Percentiles rank a stretch among this genome's conserved stretches.
phyloP scores from a whole-genome alignment of 306 rosid genomes.

The Aeschynomene evenia region DNA sequence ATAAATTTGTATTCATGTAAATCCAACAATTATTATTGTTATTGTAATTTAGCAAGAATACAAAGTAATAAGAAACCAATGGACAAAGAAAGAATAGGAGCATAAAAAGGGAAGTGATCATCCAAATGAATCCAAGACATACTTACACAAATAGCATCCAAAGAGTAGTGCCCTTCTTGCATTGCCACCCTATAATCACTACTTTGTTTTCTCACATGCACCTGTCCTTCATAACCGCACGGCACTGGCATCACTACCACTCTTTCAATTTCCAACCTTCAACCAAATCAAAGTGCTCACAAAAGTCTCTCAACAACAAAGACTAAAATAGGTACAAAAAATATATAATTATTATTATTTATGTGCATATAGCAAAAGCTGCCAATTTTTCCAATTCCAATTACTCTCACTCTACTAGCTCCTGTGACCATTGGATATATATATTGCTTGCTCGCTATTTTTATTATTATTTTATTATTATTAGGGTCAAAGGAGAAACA shows the following conservation, averaged over 20 bases:
- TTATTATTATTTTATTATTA: too few species aligned
- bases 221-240: conserved; percentile 30
- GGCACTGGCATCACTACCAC: conserved; percentile 36
- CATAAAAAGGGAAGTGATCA: background rate
- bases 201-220: conserved; percentile 37
- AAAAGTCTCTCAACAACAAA: conserved; percentile 27
- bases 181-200: too few species aligned
- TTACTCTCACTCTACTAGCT: background rate
- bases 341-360: too few species aligned
- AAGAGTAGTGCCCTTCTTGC: conserved; percentile 34
- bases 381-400: background rate
- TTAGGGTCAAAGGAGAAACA: too few species aligned
- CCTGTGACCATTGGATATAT: background rate
- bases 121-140: conserved; percentile 12
- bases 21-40: too few species aligned
- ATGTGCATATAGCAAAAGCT: conserved; percentile 10
- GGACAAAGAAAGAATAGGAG: background rate
- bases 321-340: conserved; percentile 7
- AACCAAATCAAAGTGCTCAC: conserved; percentile 24
- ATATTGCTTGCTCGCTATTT: too few species aligned
- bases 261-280: conserved; percentile 33
- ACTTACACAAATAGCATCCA: conserved; percentile 17
- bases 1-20: too few species aligned
- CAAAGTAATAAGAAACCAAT: too few species aligned
- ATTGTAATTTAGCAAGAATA: background rate